These are phyloP conservation scores for Starmerella apicola DNA, from an alignment of 805 yeast species.

Conservation along the genomic window DNA sequence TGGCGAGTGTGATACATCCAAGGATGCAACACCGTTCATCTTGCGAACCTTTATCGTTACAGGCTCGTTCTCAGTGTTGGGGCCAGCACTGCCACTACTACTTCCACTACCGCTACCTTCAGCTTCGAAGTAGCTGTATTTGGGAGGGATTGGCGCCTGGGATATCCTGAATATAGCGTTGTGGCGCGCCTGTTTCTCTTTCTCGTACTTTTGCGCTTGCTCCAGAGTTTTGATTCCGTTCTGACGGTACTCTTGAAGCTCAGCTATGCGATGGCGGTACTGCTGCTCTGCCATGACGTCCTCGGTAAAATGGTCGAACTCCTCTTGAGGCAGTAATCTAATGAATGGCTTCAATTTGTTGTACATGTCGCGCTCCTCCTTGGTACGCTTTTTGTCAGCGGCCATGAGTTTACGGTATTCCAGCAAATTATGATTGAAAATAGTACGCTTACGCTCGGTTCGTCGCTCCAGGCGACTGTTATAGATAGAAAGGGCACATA, in stretches of 20 bases:
- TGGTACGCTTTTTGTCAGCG: constrained; percentile 69
- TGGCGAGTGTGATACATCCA: constrained; percentile 45
- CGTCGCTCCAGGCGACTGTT: constrained; percentile 80
- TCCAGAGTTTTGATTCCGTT: constrained; percentile 80
- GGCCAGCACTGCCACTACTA: constrained; percentile 9
- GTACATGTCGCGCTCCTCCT: constrained; percentile 77
- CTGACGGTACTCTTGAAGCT: constrained; percentile 84
- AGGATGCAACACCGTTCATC: constrained; percentile 24
- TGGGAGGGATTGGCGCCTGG: constrained; percentile 14
- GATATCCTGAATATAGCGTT: constrained; percentile 31
- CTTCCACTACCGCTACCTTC: constrained; percentile 3
- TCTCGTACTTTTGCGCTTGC: constrained; percentile 73
- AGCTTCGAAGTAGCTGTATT: constrained; percentile 17
- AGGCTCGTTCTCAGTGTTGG: constrained; percentile 15
- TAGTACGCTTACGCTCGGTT: constrained; percentile 79
- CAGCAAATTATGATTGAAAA: constrained; percentile 62
- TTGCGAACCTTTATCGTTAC: constrained; percentile 24
- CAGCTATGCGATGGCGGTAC: constrained; percentile 70
- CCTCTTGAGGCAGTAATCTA: constrained; percentile 64
- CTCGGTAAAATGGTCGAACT: constrained; percentile 60
- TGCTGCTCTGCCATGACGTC: constrained; percentile 68
- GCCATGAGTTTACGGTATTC: constrained; percentile 78
- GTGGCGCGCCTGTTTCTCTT: constrained; percentile 63
- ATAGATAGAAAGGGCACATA: constrained; percentile 78
- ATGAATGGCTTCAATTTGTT: constrained; percentile 71